Base-by-base conservation (phyloP, 257 asterid genomes). In the Ehretia macrophylla region DNA sequence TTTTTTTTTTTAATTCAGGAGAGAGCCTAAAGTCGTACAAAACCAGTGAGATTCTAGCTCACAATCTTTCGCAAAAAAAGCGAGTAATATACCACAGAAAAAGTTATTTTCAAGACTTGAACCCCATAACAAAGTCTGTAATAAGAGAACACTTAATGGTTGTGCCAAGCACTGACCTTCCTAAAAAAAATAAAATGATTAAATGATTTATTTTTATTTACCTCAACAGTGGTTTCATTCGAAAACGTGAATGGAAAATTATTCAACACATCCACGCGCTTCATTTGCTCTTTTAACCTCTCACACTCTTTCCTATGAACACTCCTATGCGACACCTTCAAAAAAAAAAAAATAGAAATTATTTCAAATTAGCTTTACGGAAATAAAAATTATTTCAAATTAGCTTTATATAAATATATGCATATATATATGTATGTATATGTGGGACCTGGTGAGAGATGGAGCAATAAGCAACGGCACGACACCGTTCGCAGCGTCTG, bases 391-490 rank as follows among this genome's bases (percentile, higher is more conserved):
- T 42, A 42, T n/a, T n/a, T n/a, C n/a, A n/a, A n/a, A n/a, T n/a
- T n/a, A n/a, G n/a, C n/a, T n/a, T n/a, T n/a, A n/a, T n/a, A n/a
- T n/a, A n/a, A n/a, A n/a, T n/a, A n/a, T n/a, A n/a, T n/a, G n/a
- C n/a, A n/a, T n/a, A n/a, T n/a, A n/a, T n/a, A n/a, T n/a, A n/a
- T n/a, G n/a, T n/a, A n/a, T n/a, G n/a, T n/a, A n/a, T 17, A 51
- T 1, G 39, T 54, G 32, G 55, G 17, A 88, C 96, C 91, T 93
- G 94, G 81, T 93, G 99, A 74, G 96, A 67, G 54, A 83, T 67
- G 45, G 99, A 92, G 66, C 99, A 93, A 61, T 93, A 93, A 19
- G 85, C 77, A 35, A 93, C 91, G 49, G 89, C 97, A 45, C 74
- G 76, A 77, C 99, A 93, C 72, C 90, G 86, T 32, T 57, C 62